Percentiles rank a stretch among this genome's conserved stretches.
Conservation (phyloP, 306 rosid species). For the Prosopis cineraria region DNA sequence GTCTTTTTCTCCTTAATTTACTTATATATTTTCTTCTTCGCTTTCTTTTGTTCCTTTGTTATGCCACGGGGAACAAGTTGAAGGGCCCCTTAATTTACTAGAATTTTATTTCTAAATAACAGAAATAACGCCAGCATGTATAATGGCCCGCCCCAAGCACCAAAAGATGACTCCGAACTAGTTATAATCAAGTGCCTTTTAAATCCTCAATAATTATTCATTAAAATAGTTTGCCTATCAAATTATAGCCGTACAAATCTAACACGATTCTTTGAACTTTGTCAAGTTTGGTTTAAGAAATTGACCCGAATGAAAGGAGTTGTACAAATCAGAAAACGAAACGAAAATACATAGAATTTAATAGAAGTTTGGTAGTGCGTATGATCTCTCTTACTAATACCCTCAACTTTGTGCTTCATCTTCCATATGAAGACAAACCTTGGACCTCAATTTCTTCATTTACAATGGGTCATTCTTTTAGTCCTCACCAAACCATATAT, state of each 20-base stretch:
- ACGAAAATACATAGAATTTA: neutral
- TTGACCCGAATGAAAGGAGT: neutral
- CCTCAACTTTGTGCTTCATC: too few relatives aligned
- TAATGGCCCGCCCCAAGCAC: neutral
- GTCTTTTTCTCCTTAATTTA: neutral
- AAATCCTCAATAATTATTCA: neutral
- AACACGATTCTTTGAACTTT: neutral
- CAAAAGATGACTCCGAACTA: neutral
- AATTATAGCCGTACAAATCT: neutral
- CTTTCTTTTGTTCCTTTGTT: neutral
- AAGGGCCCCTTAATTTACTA: too few relatives aligned
- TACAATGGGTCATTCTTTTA: too few relatives aligned
- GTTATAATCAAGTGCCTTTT: neutral
- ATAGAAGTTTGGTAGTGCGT: too few relatives aligned
- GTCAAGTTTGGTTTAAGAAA: neutral
- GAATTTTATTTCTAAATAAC: too few relatives aligned
- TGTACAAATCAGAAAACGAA: neutral
- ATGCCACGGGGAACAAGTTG: too few relatives aligned
- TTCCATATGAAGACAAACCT: neutral
- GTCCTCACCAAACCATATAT: too few relatives aligned
- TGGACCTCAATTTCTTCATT: neutral
- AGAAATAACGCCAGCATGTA: neutral
- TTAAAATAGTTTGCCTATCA: neutral
- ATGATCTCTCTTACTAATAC: too few relatives aligned
- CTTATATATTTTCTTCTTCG: neutral